These are phyloP conservation scores for Phialemoniopsis sp. DNA, from an alignment of 2,329 filamentous ascomycete genomes.

Conservation along the genomic window DNA sequence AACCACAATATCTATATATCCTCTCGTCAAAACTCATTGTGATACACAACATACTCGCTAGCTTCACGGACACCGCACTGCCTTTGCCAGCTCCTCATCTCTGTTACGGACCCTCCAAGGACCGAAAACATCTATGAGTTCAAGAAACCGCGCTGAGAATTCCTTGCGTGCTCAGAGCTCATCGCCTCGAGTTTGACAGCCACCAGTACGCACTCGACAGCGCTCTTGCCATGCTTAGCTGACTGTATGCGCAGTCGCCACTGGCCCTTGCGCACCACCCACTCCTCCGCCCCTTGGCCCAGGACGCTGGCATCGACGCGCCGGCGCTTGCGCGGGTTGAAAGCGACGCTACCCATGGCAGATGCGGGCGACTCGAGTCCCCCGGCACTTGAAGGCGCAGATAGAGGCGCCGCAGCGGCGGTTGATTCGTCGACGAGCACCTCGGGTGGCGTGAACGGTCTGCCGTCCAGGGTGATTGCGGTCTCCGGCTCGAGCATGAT, in stretches of 20 bases:
- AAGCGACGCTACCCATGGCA: slow-evolving; percentile 18
- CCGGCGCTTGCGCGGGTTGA: slow-evolving; percentile 35
- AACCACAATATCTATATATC: no score
- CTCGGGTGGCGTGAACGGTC: slow-evolving; percentile 27
- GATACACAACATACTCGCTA: no score
- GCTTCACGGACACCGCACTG: no score
- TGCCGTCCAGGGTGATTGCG: slow-evolving; percentile 55
- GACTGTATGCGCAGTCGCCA: slow-evolving; percentile 67
- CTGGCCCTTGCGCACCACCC: slow-evolving; percentile 65
- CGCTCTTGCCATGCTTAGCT: slow-evolving; percentile 41
- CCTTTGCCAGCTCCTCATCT: no score
- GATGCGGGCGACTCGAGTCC: slow-evolving; percentile 25
- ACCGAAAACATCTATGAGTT: no score
- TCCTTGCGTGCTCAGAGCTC: slow-evolving; percentile 62
- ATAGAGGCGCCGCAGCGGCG: slow-evolving; percentile 8
- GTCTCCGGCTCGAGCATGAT: slow-evolving; percentile 58
- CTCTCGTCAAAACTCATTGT: no score
- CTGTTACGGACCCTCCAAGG: no score
- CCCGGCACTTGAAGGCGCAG: slow-evolving; percentile 24
- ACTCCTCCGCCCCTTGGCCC: slow-evolving; percentile 35
- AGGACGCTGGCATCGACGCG: slow-evolving; percentile 28
- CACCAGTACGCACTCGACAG: slow-evolving; percentile 67
- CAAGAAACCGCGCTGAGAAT: slow-evolving; percentile 62
- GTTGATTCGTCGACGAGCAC: slow-evolving; percentile 11
- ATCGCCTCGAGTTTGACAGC: slow-evolving; percentile 74